Evolutionary conservation across 495 filamentous ascomycete genomes (phyloP).

Genomic region (Haplographium delicatum): DNA sequence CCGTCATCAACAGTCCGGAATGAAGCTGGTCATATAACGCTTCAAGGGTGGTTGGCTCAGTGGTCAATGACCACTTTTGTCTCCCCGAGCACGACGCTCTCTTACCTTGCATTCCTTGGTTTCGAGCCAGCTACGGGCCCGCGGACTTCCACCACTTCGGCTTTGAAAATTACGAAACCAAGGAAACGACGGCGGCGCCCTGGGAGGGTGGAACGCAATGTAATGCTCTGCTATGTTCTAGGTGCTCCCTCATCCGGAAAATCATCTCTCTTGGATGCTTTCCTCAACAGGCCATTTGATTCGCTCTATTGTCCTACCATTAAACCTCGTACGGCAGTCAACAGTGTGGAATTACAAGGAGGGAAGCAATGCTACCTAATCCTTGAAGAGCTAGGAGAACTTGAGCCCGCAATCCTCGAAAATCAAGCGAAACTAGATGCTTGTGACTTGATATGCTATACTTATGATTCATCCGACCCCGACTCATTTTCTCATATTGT

Average conservation of each 20-base stretch:
- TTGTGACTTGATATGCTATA: conserved; percentile 90
- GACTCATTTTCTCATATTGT: conserved; percentile 92
- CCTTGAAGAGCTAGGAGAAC: conserved; percentile 89
- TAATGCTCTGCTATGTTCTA: conserved; percentile 93
- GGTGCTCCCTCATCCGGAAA: conserved; percentile 82
- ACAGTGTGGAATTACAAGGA: conserved; percentile 91
- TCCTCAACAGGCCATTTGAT: conserved; percentile 82
- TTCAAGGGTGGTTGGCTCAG: conserved; percentile 96
- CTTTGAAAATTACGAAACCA: conserved; percentile 85
- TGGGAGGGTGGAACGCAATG: conserved; percentile 84
- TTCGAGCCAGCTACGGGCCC: conserved; percentile 63
- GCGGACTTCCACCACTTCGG: conserved; percentile 66
- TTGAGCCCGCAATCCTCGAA: conserved; percentile 88
- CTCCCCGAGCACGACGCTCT: conserved; percentile 87
- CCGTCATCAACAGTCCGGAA: conserved; percentile 92
- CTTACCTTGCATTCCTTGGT: conserved; percentile 92
- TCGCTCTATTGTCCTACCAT: conserved; percentile 90
- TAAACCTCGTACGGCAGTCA: conserved; percentile 86
- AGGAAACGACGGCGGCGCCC: conserved; percentile 77
- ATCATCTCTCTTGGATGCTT: conserved; percentile 81
- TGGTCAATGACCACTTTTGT: conserved; percentile 99
- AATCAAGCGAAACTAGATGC: conserved; percentile 88
- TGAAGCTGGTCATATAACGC: conserved; percentile 89
- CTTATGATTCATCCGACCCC: conserved; percentile 93
- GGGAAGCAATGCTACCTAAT: conserved; percentile 98